Base-by-base conservation (phyloP, 2,329 filamentous ascomycete genomes). In the Diaporthe velutina region DNA sequence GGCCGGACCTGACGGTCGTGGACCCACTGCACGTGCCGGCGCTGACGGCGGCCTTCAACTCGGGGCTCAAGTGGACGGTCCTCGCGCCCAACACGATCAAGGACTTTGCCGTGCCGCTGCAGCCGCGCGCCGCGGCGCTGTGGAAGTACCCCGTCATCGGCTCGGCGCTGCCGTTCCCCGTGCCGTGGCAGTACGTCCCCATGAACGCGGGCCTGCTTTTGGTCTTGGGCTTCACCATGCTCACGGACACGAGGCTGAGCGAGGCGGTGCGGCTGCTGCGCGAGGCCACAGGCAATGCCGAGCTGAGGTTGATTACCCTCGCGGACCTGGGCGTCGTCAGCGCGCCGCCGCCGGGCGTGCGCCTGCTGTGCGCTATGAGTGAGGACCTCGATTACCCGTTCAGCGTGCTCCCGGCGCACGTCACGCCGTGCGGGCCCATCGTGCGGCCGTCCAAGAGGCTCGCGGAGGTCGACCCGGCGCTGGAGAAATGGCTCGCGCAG, bases 341-440 rank as follows among this genome's bases (percentile, higher is more conserved):
- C 19, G 77, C 75, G 54, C 76, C 40, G 33, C 79, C 50, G 74
- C n/a, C 60, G 17, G 73, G 75, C 13, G n/a, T 76, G 30, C 71
- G 78, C 57, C 77, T 83, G 30, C 74, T 84, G 9, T 78, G 82
- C 25, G 75, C 79, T 19, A 80, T 76, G 40, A 71, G 78, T 2
- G 79, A 80, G 1, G 80, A 83, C 67, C 74, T 83, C 33, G 86
- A 88, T 57, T 88, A 82, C 78, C 87, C 83, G 0, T 77, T 85
- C 15, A 50, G 38, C 35, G 72, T 81, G 1, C 79, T 86, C 2
- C 85, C 85, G 0, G 71, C 79, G 0, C 84, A 88, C 66, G 80
- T 89, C 13, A 80, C 83, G 1, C 78, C 83, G 1, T 88, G 86
- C 73, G 88, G 88, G 0, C 88, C 88, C 0, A 88, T 90, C 15